Conservation (phyloP, 768 basidiomycete species). For the Russula earlei region DNA sequence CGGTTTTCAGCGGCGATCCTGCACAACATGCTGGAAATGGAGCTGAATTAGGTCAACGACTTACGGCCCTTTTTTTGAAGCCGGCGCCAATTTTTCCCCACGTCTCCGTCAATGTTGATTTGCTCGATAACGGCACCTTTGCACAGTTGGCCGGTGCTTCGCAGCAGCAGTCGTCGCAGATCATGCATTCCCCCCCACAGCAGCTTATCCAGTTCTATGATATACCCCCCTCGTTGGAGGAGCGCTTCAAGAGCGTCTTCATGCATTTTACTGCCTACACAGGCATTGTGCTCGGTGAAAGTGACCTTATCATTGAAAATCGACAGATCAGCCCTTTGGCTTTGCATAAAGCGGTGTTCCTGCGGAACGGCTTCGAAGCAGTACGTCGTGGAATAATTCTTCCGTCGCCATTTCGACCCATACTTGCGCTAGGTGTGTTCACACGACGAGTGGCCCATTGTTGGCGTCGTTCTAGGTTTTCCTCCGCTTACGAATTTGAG, state of each 20-base stretch:
- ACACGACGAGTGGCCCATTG: slow-evolving; percentile 8
- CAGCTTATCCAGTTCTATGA: background rate
- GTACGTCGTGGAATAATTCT: background rate
- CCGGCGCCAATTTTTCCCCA: slow-evolving; percentile 5
- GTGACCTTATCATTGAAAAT: slow-evolving; percentile 1
- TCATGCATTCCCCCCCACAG: background rate
- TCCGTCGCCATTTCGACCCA: background rate
- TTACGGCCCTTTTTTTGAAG: background rate
- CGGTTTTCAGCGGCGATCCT: background rate
- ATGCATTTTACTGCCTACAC: background rate
- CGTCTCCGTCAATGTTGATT: background rate
- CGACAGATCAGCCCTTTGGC: background rate
- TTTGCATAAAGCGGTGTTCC: slow-evolving; percentile 1
- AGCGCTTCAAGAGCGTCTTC: background rate
- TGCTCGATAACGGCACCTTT: background rate
- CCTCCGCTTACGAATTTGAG: background rate
- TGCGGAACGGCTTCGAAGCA: background rate
- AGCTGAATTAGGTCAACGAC: background rate
- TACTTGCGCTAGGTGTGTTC: background rate
- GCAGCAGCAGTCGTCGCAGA: slow-evolving; percentile 3
- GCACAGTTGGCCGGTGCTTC: background rate
- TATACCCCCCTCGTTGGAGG: background rate
- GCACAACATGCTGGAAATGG: slow-evolving; percentile 1
- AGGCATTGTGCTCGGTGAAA: background rate
- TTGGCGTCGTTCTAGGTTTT: slow-evolving; percentile 5